Percentiles rank a stretch among this genome's conserved stretches.
These are phyloP conservation scores for Paecilomyces niveus DNA, from an alignment of 2,329 filamentous ascomycete genomes.

Conservation along the genomic window DNA sequence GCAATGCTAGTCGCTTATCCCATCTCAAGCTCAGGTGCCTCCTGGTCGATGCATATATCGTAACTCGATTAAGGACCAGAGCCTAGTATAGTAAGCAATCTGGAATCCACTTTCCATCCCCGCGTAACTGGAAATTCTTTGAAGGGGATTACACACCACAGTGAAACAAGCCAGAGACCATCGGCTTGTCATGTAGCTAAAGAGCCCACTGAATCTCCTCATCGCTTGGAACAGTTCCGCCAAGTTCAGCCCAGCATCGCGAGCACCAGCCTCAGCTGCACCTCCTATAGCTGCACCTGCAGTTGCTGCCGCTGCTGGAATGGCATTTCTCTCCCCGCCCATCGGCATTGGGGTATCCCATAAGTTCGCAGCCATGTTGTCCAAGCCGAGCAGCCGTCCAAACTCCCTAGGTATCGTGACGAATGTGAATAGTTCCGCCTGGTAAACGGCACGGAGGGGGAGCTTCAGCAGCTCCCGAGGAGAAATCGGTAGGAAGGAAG, in stretches of 20 bases:
- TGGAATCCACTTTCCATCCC: neutral
- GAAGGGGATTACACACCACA: constrained; percentile 46
- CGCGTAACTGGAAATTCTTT: neutral
- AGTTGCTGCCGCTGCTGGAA: constrained; percentile 25
- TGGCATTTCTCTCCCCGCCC: constrained; percentile 28
- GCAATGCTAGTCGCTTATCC: constrained; percentile 62
- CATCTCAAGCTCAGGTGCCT: constrained; percentile 70
- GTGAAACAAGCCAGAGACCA: constrained; percentile 87
- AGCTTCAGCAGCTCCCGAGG: constrained; percentile 26
- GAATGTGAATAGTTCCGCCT: constrained; percentile 29
- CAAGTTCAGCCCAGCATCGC: constrained; percentile 29
- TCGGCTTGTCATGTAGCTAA: constrained; percentile 82
- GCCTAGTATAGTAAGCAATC: constrained; percentile 43
- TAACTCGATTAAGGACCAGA: constrained; percentile 80
- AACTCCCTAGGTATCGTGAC: constrained; percentile 26
- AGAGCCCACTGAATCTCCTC: constrained; percentile 74
- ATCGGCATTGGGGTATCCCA: constrained; percentile 14
- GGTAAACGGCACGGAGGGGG: constrained; percentile 30
- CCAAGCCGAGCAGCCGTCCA: constrained; percentile 21
- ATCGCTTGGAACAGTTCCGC: constrained; percentile 44
- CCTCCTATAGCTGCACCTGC: constrained; percentile 25
- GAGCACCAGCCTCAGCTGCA: constrained; percentile 23
- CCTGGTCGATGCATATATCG: constrained; percentile 86
- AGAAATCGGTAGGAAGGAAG: constrained; percentile 18
- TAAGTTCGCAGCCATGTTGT: constrained; percentile 17